Base-by-base conservation (phyloP, 1,139 yeast species). In the Zygosaccharomyces sapae region DNA sequence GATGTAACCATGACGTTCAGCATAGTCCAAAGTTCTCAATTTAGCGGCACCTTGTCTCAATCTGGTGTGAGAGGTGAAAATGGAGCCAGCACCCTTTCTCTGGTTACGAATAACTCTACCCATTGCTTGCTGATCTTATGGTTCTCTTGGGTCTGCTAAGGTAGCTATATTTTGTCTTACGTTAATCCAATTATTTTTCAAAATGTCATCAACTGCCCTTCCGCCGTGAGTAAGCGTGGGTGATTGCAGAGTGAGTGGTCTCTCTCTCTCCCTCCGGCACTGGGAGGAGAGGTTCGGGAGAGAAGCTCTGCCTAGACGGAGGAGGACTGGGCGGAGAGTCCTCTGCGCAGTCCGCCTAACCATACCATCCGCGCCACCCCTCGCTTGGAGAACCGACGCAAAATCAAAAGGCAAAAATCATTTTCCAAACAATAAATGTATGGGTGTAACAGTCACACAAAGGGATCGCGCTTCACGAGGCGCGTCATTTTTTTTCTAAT, bases 61-160 rank as follows among this genome's bases (percentile, higher is more conserved):
- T 80, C 97, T 92, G 83, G 97, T 92, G 92, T 90, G 96, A 71
- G 98, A 83, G 76, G 95, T 86, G 89, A 94, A 94, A 84, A 94
- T 89, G 72, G 97, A 90, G 74, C 98, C 98, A 79, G 97, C 97
- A 85, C 97, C 97, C 82, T 94, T 94, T 88, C 99, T 90, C 86
- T 94, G 98, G 85, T 94, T 92, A 82, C 98, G 95, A 83, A 94
- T 94, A 80, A 94, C 99, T 86, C 98, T 92, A 87, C 62, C 62
- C 62, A 58, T 61, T 61, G 59, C 55, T 57, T 55, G 55, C 55
- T 56, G 63, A 58, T 58, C 52, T 52, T 52, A 47, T 57, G 64
- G 62, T 58, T 60, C 56, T 37, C 40, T 39, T 39, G 27, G 29
- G 16, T 39, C 35, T 18, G 18, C 29, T 33, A 9, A 2, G 31